Conservation (phyloP, 1,284 basidiomycete genomes). For the Naganishia albida region DNA sequence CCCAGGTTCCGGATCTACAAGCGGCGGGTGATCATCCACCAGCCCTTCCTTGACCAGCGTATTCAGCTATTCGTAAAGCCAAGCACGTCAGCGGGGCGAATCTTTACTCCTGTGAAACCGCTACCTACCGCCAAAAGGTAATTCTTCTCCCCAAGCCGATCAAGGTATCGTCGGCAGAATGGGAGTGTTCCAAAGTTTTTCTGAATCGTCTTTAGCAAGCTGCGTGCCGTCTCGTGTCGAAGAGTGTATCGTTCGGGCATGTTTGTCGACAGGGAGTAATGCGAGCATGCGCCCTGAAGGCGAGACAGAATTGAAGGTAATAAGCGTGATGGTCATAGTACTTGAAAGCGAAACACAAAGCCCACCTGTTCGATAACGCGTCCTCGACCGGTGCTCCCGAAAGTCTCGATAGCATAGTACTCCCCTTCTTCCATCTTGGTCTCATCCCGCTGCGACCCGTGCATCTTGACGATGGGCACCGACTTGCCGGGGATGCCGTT, state of each 20-base stretch:
- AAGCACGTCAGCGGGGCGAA: conserved; percentile 23
- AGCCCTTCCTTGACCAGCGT: conserved; percentile 85
- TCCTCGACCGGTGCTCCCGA: conserved; percentile 94
- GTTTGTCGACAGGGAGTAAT: conserved; percentile 66
- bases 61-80: conserved; percentile 67
- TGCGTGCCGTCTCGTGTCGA: conserved; percentile 74
- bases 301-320: neutral
- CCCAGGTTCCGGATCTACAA: conserved; percentile 67
- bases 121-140: conserved; percentile 82
- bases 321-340: neutral
- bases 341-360: conserved; percentile 39
- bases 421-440: conserved; percentile 99
- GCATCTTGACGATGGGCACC: conserved; percentile 84
- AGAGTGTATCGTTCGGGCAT: conserved; percentile 44
- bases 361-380: conserved; percentile 78
- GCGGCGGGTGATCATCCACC: conserved; percentile 91
- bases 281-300: conserved; percentile 82
- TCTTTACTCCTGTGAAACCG: neutral
- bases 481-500: conserved; percentile 63
- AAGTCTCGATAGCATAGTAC: conserved; percentile 98
- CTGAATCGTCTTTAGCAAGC: conserved; percentile 83
- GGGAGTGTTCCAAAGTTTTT: conserved; percentile 94
- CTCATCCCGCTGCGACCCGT: conserved; percentile 61
- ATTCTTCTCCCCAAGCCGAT: conserved; percentile 89
- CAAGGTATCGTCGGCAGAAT: conserved; percentile 93